Evolutionary conservation across 371 early-diverging fungal species (phyloP), one percentile per base, ranked within the genome.

Genomic region (Zychaea mexicana): DNA sequence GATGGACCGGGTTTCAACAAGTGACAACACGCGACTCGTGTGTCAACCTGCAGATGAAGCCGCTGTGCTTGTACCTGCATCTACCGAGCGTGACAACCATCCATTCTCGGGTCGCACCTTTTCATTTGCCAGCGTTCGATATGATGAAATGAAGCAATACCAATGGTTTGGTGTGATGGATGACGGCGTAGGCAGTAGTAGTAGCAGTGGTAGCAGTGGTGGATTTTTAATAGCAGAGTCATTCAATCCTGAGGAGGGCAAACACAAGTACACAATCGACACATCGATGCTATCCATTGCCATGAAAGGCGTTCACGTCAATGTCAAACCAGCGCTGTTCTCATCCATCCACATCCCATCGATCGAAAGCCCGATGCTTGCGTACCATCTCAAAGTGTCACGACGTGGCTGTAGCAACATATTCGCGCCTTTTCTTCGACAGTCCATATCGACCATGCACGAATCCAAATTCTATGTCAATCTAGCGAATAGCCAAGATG

Each of bases 391-490:
- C 9, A 74, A 70, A 24, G 77, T 87, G 8, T 76, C 75, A 12
- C 73, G 85, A 27, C 75, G 72, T 9, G 70, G 74, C 19, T 88
- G 88, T 64, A 61, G 72, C 28, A 70, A 74, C 57, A 64, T 62
- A 10, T 88, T 88, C 61, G 70, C 82, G 1, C 82, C 87, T 3
- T 77, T 89, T 64, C 58, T 91, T 12, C 76, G 90, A 4, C 92
- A 92, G 65, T 90, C 92, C 0, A 90, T 90, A 42, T 86, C 85
- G 13, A 74, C 82, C 21, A 84, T 86, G 82, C 84, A 87, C 57
- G 93, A 93, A 68, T 87, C 88, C 56, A 90, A 88, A 55, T 92
- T 87, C 57, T 83, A 88, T 65, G 82, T 85, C 49, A 85, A 81
- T 52, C 24, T 81, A 5, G 74, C 74, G 2, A 46, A 62, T 7